Conservation (phyloP, 2,329 filamentous ascomycete species). For the Pseudocercospora eumusae region DNA sequence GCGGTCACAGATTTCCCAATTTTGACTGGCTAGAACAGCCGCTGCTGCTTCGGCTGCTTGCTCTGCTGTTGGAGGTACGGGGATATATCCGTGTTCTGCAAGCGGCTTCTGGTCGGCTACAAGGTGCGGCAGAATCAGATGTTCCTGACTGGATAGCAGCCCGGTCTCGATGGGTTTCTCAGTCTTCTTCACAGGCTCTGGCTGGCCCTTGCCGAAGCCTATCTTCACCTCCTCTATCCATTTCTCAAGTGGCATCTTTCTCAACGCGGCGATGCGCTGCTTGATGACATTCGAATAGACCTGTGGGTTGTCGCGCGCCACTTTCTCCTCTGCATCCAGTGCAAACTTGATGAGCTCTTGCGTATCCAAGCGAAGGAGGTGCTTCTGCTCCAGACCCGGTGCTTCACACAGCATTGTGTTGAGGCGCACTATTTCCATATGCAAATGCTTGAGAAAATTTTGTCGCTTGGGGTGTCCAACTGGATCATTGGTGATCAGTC, state of each 20-base stretch:
- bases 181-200: slow-evolving; percentile 31
- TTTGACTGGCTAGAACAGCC: slow-evolving; percentile 66
- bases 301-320: slow-evolving; percentile 64
- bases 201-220: slow-evolving; percentile 24
- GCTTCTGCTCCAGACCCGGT: slow-evolving; percentile 38
- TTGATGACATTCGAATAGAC: slow-evolving; percentile 86
- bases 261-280: slow-evolving; percentile 72
- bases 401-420: slow-evolving; percentile 51
- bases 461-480: slow-evolving; percentile 41
- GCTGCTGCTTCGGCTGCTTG: slow-evolving; percentile 67
- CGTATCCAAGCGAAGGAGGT: slow-evolving; percentile 59
- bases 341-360: slow-evolving; percentile 69
- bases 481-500: slow-evolving; percentile 59
- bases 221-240: slow-evolving; percentile 58
- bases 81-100: slow-evolving; percentile 74
- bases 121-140: slow-evolving; percentile 63
- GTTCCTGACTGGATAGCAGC: slow-evolving; percentile 67
- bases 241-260: slow-evolving; percentile 69
- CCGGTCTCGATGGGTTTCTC: slow-evolving; percentile 64
- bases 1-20: slow-evolving; percentile 87
- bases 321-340: slow-evolving; percentile 76
- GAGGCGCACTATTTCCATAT: slow-evolving; percentile 66
- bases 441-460: slow-evolving; percentile 59
- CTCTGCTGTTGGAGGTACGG: slow-evolving; percentile 62
- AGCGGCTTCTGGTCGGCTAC: slow-evolving; percentile 63